phyloP scores from a whole-genome alignment of 495 filamentous ascomycete species.

The Extremus antarcticus region DNA sequence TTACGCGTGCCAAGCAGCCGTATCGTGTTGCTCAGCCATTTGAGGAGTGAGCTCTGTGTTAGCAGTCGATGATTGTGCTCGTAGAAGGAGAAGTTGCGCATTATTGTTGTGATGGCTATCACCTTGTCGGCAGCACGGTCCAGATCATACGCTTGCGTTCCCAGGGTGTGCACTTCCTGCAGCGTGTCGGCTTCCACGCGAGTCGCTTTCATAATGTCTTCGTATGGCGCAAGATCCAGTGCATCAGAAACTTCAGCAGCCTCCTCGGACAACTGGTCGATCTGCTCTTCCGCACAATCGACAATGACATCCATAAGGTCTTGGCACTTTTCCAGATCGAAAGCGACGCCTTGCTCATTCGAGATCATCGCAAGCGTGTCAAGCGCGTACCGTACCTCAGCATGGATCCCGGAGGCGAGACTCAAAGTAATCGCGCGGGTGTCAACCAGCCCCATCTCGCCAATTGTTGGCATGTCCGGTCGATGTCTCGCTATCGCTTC shows the following conservation, averaged over 20 bases:
- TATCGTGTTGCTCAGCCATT: conserved; percentile 70
- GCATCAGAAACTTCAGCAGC: conserved; percentile 74
- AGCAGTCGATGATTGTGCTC: conserved; percentile 63
- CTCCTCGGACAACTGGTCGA: conserved; percentile 67
- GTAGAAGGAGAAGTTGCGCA: conserved; percentile 84
- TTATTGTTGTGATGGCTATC: conserved; percentile 81
- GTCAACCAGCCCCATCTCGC: conserved; percentile 77
- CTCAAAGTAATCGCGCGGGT: conserved; percentile 85
- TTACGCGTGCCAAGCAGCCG: conserved; percentile 82
- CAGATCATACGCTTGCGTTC: conserved; percentile 67
- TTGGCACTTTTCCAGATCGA: conserved; percentile 66
- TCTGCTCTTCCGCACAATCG: conserved; percentile 82
- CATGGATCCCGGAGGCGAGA: conserved; percentile 81
- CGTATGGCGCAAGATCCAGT: conserved; percentile 70
- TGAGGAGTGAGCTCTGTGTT: conserved; percentile 62
- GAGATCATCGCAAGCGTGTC: conserved; percentile 71
- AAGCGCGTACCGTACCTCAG: conserved; percentile 76
- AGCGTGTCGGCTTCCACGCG: conserved; percentile 58
- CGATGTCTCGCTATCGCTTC: conserved; percentile 4
- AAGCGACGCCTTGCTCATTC: conserved; percentile 44
- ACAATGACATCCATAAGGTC: conserved; percentile 79
- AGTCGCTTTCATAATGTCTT: conserved; percentile 71
- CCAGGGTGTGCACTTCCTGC: conserved; percentile 60
- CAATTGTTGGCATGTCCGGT: conserved; percentile 61
- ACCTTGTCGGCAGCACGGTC: conserved; percentile 78